Evolutionary conservation across 129 eudicot species (phyloP), one percentile per base, ranked within the genome.

Genomic region (Ambrosia trifida): DNA sequence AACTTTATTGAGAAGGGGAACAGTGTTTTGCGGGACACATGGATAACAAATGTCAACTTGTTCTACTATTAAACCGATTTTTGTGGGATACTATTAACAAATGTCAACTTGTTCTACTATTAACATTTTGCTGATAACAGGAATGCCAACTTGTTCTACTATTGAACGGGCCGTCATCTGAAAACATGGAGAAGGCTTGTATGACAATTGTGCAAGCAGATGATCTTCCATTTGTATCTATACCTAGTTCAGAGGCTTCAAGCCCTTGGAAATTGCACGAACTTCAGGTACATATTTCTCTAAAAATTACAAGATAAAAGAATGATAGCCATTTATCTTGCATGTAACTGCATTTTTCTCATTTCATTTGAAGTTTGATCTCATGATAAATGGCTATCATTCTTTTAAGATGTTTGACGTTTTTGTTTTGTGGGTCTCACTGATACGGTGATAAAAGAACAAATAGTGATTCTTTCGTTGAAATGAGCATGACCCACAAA

Each of bases 91-190:
- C 40, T n/a, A 19, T 73, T 9, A 40, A 45, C 43, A 54, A 95
- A 74, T 72, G 82, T 36, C 99, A 95, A 79, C 82, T 95, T 73
- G 97, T 90, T 62, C 30, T 95, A 60, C 74, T 95, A 19, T 73
- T 9, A 40, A 45, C 43, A 54, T 30, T 57, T 31, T 77, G 54
- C 54, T 77, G 28, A 40, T 69, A 69, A 83, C 91, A 95, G 99
- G 97, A 95, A 74, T 72, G 82, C 36, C 99, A 95, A 79, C 82
- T 95, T 73, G 97, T 90, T 62, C 30, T 95, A 60, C 74, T 95
- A 51, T 64, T 95, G 52, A 86, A 88, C 52, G 84, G 88, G 73
- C 53, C 68, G 14, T 72, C 84, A 32, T 75, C 96, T 72, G 96
- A 94, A 73, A 84, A 86, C 82, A 79, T 81, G 2, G 94, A 80